Evolutionary conservation across 108 stramenopile genomes (phyloP).

Genomic region (Cyclotella baltica): DNA sequence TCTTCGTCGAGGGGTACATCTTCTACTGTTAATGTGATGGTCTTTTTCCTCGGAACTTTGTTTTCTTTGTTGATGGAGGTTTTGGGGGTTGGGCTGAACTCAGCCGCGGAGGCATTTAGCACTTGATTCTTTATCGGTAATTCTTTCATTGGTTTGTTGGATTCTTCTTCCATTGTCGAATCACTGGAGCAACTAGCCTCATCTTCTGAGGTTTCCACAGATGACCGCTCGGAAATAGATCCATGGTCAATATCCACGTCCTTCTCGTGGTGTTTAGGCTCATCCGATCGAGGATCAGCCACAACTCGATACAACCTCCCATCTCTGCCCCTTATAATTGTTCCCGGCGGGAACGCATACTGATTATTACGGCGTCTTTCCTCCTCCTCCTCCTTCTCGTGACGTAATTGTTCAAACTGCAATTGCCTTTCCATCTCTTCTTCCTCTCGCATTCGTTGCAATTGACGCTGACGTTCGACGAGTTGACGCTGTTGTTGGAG

Average conservation of each 20-base stretch:
- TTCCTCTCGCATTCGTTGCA: not conserved
- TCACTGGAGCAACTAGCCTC: not conserved
- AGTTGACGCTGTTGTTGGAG: not conserved
- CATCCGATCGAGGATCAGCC: not conserved
- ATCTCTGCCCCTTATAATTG: not conserved
- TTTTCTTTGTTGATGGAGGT: not conserved
- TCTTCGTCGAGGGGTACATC: slow-evolving; percentile 69
- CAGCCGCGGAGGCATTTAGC: not conserved
- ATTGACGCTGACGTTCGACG: not conserved
- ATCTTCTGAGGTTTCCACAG: not conserved
- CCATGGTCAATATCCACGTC: not conserved
- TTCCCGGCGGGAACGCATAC: slow-evolving; percentile 3
- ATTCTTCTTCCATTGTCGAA: not conserved
- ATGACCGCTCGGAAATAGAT: not conserved
- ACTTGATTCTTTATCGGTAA: no score
- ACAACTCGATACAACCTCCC: not conserved
- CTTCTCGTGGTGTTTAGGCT: not conserved
- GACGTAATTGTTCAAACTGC: not conserved
- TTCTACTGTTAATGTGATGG: slow-evolving; percentile 39
- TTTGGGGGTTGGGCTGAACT: not conserved
- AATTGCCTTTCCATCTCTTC: not conserved
- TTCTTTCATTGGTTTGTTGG: not conserved
- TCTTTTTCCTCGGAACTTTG: not conserved
- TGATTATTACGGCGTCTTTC: not conserved
- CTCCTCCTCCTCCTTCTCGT: not conserved